Evolutionary conservation across 495 filamentous ascomycete species (phyloP).

Genomic region (Hypoxylon fragiforme): DNA sequence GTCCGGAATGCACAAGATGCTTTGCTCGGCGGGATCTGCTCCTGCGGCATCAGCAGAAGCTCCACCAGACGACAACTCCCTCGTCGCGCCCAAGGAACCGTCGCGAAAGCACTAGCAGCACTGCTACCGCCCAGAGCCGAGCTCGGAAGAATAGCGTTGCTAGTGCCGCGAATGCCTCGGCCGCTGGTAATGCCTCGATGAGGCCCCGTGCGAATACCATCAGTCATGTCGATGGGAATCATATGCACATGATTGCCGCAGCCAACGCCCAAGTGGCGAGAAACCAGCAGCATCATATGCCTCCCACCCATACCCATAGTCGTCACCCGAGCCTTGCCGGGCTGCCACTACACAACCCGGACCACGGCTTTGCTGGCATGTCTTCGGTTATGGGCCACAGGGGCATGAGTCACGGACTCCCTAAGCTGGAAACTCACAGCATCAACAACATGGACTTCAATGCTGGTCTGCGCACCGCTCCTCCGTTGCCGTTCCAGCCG

Average conservation of each 20-base stretch:
- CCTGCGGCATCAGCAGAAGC: conserved; percentile 95
- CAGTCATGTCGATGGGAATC: conserved; percentile 83
- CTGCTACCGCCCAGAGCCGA: conserved; percentile 64
- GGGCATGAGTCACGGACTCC: conserved; percentile 65
- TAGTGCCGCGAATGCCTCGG: conserved; percentile 55
- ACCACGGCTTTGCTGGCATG: conserved; percentile 67
- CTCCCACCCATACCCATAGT: conserved; percentile 58
- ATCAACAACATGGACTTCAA: conserved; percentile 58
- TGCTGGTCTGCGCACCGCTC: conserved; percentile 76
- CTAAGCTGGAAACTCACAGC: conserved; percentile 82
- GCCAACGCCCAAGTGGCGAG: conserved; percentile 52
- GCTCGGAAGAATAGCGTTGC: conserved; percentile 93
- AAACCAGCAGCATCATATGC: conserved; percentile 54
- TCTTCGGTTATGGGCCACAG: conserved; percentile 66
- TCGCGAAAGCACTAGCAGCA: conserved; percentile 80
- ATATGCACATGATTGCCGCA: conserved; percentile 71
- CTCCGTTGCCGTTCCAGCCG: conserved; percentile 68
- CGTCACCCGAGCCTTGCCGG: conserved; percentile 70
- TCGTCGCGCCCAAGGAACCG: conserved; percentile 84
- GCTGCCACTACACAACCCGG: conserved; percentile 62
- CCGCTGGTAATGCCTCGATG: conserved; percentile 61
- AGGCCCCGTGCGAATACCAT: conserved; percentile 95
- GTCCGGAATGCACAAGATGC: conserved; percentile 91
- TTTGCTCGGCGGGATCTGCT: conserved; percentile 94
- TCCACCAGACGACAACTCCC: conserved; percentile 93